Evolutionary conservation across 2,329 filamentous ascomycete genomes (phyloP), one percentile per base, ranked within the genome.

Genomic region (Shiraia bambusicola): DNA sequence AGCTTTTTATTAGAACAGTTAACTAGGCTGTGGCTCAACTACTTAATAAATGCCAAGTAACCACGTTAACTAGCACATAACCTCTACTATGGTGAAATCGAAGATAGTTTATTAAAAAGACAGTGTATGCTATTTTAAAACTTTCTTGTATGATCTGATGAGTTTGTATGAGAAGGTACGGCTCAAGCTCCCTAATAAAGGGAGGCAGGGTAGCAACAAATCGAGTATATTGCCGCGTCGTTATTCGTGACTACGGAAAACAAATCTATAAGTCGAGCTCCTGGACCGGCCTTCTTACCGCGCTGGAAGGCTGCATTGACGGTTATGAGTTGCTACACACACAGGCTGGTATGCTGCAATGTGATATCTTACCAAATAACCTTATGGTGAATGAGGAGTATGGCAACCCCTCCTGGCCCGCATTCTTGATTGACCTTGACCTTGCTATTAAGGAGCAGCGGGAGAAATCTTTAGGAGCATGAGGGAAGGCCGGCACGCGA

Each of bases 361-460:
- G 69, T 47, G 70, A 76, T 42, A 70, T 77, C 25, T 76, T 70
- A 2, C 61, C 70, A 19, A 66, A 69, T 28, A 77, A 77, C 42
- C 62, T 77, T 6, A 70, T 76, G 50, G 67, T 77, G 2, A 74
- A 75, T 47, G 60, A 76, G 45, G 66, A 75, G n/a, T 39, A 60
- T 11, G 37, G 61, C 1, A 70, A 72, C 47, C 59, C 56, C n/a
- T 74, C 54, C n/a, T 70, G 58, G 66, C n/a, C n/a, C n/a, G n/a
- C 58, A 2, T 75, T 75, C 34, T 52, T 74, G 22, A 72, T 76
- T 37, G 69, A 75, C 45, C 66, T 77, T 34, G 50, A 54, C 28
- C 50, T 54, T 35, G 55, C 65, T 3, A 63, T 76, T 35, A 65
- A 50, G 40, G 56, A 61, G 22, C 19, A 63, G 14, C 63, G 66